Percentiles rank a stretch among this genome's conserved stretches.
Conservation (phyloP, 2,329 filamentous ascomycete genomes). For the Colletotrichum tropicale region DNA sequence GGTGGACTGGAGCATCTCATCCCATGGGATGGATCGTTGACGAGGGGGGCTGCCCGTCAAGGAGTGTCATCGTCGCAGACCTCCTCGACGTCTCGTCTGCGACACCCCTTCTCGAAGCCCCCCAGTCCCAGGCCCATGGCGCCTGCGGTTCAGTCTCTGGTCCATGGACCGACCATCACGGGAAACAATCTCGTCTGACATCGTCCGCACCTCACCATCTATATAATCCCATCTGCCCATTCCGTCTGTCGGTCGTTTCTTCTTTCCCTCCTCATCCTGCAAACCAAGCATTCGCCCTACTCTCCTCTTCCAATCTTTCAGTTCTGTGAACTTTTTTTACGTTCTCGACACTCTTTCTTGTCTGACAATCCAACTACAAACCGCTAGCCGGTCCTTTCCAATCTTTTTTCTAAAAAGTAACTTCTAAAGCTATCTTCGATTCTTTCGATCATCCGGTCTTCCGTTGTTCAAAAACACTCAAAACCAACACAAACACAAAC, state of each 20-base stretch:
- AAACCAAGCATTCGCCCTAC: slow-evolving; percentile 24
- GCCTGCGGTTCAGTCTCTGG: not conserved
- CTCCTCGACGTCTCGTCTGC: not conserved
- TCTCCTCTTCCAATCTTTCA: slow-evolving; percentile 32
- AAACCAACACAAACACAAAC: not conserved
- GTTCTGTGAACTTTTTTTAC: slow-evolving; percentile 44
- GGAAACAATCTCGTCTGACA: slow-evolving; percentile 1
- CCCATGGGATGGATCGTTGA: not conserved
- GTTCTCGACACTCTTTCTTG: slow-evolving; percentile 29
- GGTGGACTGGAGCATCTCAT: not conserved
- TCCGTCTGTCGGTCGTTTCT: not conserved
- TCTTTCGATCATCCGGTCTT: slow-evolving; percentile 4
- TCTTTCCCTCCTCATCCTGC: slow-evolving; percentile 21
- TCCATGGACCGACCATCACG: not conserved
- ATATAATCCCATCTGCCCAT: not conserved
- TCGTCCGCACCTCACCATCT: not conserved
- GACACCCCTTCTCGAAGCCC: not conserved
- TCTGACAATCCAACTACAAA: slow-evolving; percentile 16
- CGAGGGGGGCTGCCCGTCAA: not conserved
- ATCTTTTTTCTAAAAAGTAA: slow-evolving; percentile 13
- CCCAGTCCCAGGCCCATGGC: not conserved
- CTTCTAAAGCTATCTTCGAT: not conserved
- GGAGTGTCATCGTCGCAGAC: slow-evolving; percentile 10
- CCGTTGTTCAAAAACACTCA: not conserved
- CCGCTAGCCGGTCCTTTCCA: slow-evolving; percentile 24